Evolutionary conservation across 2,329 filamentous ascomycete species (phyloP), one percentile per base, ranked within the genome.

Genomic region (Aciculosporium take): DNA sequence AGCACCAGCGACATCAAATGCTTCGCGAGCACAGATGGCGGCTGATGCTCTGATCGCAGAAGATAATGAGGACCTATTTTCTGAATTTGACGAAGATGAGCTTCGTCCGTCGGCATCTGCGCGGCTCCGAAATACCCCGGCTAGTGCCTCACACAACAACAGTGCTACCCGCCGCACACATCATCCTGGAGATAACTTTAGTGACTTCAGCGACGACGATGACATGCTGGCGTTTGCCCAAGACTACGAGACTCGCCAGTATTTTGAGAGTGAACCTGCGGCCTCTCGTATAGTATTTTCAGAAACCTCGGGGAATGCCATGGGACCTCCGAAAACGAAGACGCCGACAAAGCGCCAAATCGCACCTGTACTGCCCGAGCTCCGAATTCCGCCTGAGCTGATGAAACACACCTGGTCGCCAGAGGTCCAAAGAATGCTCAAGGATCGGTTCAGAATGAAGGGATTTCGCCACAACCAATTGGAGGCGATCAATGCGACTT

Each of bases 401-500:
- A 81, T 84, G 71, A 69, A 72, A 37, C 71, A 80, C 53, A 68
- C 78, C 4, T 98, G 93, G 91, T 95, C 88, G 13, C 69, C 74
- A 33, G 88, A 96, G 51, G 83, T 98, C 20, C 81, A 80, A 49
- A 71, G 68, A 41, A 83, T 79, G n/a, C 65, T 98, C 48, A 85
- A 82, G 53, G 79, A 89, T 51, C 73, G 79, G 3, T 98, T 98
- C 55, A 75, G 81, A 47, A 79, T 98, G 58, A 76, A 75, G 41
- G 85, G 85, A 0, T 98, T 98, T 55, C 79, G 93, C 24, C 77
- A 81, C 41, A 91, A 95, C 55, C 91, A 98, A 56, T 70, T 96
- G 2, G 85, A 96, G 60, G 88, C 91, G 12, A 95, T 98, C 59
- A 96, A 98, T 59, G 82, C 88, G 1, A 96, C 91, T 0, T 66